Base-by-base conservation (phyloP, 495 filamentous ascomycete species). In the Trichodelitschia bisporula region DNA sequence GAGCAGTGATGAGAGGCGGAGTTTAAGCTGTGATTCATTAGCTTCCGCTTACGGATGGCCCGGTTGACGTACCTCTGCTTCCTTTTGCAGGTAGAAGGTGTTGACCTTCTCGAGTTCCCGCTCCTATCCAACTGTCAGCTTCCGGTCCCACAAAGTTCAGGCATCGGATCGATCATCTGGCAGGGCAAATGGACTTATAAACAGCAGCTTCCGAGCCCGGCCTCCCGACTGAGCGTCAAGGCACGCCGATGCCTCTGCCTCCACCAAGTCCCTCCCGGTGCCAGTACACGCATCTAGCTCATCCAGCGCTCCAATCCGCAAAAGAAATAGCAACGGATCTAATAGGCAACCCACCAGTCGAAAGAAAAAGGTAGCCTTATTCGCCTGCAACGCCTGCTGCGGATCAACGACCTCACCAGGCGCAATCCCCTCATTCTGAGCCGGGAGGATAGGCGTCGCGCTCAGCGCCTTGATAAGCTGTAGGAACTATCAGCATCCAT, bases 391-490 rank as follows among this genome's bases (percentile, higher is more conserved):
- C n/a, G 80, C 66, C 18, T 69, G 67, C 53, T 89, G 83, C n/a
- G 82, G 64, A 50, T 92, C 79, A 28, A 57, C 50, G 53, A 34
- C 50, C 47, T 25, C 51, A 55, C 39, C 52, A 57, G 30, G 56
- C 43, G 24, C 21, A 15, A 29, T 15, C 8, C 15, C 29, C 9
- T 69, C 70, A 56, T 70, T 71, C 47, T 75, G 76, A 10, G 77
- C 64, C 29, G 61, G 69, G 34, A 90, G 63, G 19, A 69, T 72
- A 20, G 83, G 83, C 28, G 80, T 91, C 23, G 80, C 77, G 42
- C 80, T 89, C 40, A 91, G 63, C 59, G 83, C 79, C 54, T 97
- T 97, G 59, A 97, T 97, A 51, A 97, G 82, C 89, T 95, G 48
- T 33, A 15, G 36, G n/a, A n/a, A n/a, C n/a, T n/a, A n/a, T n/a